Base-by-base conservation (phyloP, 2,329 filamentous ascomycete genomes). In the Aspergillus chevalieri region DNA sequence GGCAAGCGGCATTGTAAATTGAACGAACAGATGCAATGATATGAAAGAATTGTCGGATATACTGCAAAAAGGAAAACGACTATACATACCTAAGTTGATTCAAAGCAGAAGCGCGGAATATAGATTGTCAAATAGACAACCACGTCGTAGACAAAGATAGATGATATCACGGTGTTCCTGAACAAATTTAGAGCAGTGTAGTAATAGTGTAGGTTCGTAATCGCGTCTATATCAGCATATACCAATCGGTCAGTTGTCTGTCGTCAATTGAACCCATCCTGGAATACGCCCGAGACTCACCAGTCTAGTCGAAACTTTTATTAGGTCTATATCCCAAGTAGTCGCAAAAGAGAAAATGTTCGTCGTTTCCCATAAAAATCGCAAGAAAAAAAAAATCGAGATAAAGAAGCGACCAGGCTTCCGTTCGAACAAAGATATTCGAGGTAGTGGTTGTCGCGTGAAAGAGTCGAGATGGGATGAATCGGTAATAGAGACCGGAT, bases 331-430 rank as follows among this genome's bases (percentile, higher is more conserved):
- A 63, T 57, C 54, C 57, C 59, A 62, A 56, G 24, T 42, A 46
- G 36, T 43, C 51, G 54, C 54, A 56, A 50, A 44, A 44, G 41
- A 52, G 52, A 49, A 57, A 28, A 30, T 12, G 26, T 30, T 59
- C 52, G 58, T 61, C 52, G 60, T 53, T 61, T 55, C 56, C 61
- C 55, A 57, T 48, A 57, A 47, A 56, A 57, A 51, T 48, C 43
- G 48, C 42, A 51, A 46, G 43, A 36, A 39, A 46, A 14, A 36
- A 39, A 46, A 14, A 44, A 24, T 48, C 47, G 48, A 42, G 49
- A 33, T 47, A 19, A 47, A 53, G 60, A 65, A 63, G 60, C 56
- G 55, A 58, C 62, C 60, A 62, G 62, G 60, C 62, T 64, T 63
- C 58, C 46, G 47, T 47, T 56, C 50, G 54, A 53, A 49, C 47